phyloP scores from a whole-genome alignment of 140 eudicot species.

The Bidens hawaiensis region DNA sequence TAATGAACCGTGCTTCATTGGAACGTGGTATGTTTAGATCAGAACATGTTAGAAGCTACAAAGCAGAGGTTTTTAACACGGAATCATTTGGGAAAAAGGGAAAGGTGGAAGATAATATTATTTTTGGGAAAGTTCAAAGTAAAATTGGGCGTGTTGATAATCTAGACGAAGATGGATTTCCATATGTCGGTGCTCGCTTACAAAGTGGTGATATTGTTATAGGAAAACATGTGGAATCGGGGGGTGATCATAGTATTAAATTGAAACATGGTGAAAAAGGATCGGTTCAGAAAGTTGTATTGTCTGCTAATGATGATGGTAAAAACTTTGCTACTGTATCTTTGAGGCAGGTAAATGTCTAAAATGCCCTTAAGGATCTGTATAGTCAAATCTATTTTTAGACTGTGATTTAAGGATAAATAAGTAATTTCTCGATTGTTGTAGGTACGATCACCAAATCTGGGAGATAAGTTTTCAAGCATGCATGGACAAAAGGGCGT shows the following conservation, averaged over 20 bases:
- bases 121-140: constrained; percentile 77
- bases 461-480: constrained; percentile 91
- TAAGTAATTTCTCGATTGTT: constrained; percentile 5
- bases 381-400: neutral
- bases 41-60: constrained; percentile 80
- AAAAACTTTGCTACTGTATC: constrained; percentile 86
- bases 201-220: constrained; percentile 85
- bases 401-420: neutral
- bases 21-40: constrained; percentile 95
- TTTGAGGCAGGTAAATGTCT: constrained; percentile 65
- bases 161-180: constrained; percentile 95
- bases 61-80: constrained; percentile 62
- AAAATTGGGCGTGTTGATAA: constrained; percentile 89
- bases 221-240: constrained; percentile 74
- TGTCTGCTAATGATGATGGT: constrained; percentile 91
- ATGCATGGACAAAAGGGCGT: constrained; percentile 99
- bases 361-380: neutral
- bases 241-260: constrained; percentile 77
- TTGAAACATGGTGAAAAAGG: constrained; percentile 88
- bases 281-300: constrained; percentile 78
- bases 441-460: constrained; percentile 86
- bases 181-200: constrained; percentile 71
- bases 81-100: constrained; percentile 50
- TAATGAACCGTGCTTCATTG: constrained; percentile 90
- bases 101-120: constrained; percentile 45